Evolutionary conservation across 177 flowering plant species (phyloP), one percentile per base, ranked within the genome.

Genomic region (Vitis hybrid): DNA sequence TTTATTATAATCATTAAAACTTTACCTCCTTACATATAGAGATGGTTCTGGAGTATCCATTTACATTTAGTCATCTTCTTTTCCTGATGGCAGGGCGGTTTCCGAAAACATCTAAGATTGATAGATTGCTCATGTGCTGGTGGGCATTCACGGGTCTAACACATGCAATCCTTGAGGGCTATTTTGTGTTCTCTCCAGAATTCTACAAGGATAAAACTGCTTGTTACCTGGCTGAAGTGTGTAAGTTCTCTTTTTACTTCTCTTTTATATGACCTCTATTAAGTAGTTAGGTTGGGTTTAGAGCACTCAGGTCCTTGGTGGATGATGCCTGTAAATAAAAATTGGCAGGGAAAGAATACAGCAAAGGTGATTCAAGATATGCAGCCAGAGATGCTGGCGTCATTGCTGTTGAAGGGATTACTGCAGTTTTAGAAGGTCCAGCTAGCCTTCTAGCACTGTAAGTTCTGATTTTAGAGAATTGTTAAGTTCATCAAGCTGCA

Each of bases 281-380:
- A 11, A 52, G 8, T 10, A 31, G 63, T 14, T 5, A 45, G 15
- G 10, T 45, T 65, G 4, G 11, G 54, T 45, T 19, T n/a, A 22
- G 11, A 29, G 0, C 5, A 22, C 49, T 45, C 7, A 6, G 20
- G 29, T 60, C 22, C 31, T 69, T n/a, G 1, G 60, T 62, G 9
- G 15, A 16, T 67, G 13, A 63, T 57, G 48, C 9, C 54, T 11
- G 34, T 8, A 18, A 16, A 62, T 34, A 22, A 29, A 61, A 59
- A 50, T 54, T 74, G 58, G 19, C 85, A 94, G 98, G 98, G 97
- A 94, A 94, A 79, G 98, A 94, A 77, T 94, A 94, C 83, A 93
- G 99, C 86, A 94, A 91, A 83, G 99, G 99, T 59, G 98, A 95
- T 78, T 93, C 98, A 52, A 85, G 99, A 80, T 95, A 93, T 71